Evolutionary conservation across 495 filamentous ascomycete genomes (phyloP).

Genomic region (Astrothelium macrocarpum): DNA sequence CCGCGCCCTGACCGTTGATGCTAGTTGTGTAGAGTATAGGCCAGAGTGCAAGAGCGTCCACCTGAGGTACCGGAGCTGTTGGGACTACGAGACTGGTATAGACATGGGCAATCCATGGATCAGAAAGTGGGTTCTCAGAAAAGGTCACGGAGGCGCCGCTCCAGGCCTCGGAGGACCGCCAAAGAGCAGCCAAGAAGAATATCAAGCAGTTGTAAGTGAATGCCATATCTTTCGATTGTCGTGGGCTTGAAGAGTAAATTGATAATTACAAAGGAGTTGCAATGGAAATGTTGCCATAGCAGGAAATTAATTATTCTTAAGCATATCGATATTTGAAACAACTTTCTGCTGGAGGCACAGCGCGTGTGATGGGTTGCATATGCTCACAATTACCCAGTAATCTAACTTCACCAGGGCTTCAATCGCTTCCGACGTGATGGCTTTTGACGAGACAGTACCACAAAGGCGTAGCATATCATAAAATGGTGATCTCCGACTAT

Average conservation of each 20-base stretch:
- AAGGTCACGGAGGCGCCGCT: not conserved
- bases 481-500: too few relatives aligned
- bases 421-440: too few relatives aligned
- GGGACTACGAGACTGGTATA: conserved; percentile 2
- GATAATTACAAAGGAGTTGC: too few relatives aligned
- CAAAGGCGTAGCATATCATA: too few relatives aligned
- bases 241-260: not conserved
- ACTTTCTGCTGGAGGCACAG: too few relatives aligned
- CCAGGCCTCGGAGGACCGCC: not conserved
- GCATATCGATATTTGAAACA: too few relatives aligned
- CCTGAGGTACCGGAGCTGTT: not conserved
- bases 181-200: not conserved
- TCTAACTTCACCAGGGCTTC: too few relatives aligned
- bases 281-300: too few relatives aligned
- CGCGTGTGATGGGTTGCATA: too few relatives aligned
- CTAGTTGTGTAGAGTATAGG: not conserved
- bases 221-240: not conserved
- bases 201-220: not conserved
- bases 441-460: too few relatives aligned
- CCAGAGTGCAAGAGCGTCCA: not conserved
- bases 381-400: too few relatives aligned
- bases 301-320: too few relatives aligned
- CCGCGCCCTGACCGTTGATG: not conserved
- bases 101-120: not conserved
- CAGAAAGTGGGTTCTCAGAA: not conserved